Evolutionary conservation across 2,329 filamentous ascomycete species (phyloP).

Genomic region (Boeremia exigua): DNA sequence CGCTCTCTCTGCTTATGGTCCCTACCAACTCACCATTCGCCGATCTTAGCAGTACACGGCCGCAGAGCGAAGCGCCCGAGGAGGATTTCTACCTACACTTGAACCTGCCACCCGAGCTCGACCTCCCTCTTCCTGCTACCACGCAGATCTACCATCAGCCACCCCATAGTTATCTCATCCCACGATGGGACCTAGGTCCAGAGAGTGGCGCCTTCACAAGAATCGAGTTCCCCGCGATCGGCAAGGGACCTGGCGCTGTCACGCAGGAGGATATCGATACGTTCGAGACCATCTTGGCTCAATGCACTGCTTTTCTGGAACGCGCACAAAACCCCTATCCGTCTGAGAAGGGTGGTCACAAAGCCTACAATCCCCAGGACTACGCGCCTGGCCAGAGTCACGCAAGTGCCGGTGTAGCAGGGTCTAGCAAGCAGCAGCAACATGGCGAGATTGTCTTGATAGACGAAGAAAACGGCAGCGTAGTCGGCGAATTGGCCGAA

Average conservation of each 20-base stretch:
- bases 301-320: slow-evolving; percentile 95
- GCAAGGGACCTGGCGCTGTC: slow-evolving; percentile 67
- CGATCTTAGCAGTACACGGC: slow-evolving; percentile 62
- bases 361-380: slow-evolving; percentile 77
- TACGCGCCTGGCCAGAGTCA: slow-evolving; percentile 84
- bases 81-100: slow-evolving; percentile 98
- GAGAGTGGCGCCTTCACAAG: slow-evolving; percentile 90
- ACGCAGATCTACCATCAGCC: slow-evolving; percentile 98
- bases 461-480: slow-evolving; percentile 94
- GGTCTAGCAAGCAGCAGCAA: slow-evolving; percentile 41
- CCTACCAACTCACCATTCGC: slow-evolving; percentile 79
- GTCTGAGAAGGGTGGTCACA: slow-evolving; percentile 37
- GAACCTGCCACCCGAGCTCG: slow-evolving; percentile 91
- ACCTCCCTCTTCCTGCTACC: slow-evolving; percentile 89
- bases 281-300: slow-evolving; percentile 96
- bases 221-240: slow-evolving; percentile 83
- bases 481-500: slow-evolving; percentile 88
- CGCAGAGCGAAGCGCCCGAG: slow-evolving; percentile 57
- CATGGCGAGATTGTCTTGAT: slow-evolving; percentile 84
- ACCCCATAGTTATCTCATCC: slow-evolving; percentile 90
- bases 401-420: slow-evolving; percentile 49
- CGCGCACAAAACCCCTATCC: slow-evolving; percentile 69
- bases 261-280: slow-evolving; percentile 93
- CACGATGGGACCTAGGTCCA: slow-evolving; percentile 89
- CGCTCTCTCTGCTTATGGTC: slow-evolving; percentile 92